Evolutionary conservation across 164 flowering plant genomes (phyloP), one percentile per base, ranked within the genome.

Genomic region (Stephania japonica): DNA sequence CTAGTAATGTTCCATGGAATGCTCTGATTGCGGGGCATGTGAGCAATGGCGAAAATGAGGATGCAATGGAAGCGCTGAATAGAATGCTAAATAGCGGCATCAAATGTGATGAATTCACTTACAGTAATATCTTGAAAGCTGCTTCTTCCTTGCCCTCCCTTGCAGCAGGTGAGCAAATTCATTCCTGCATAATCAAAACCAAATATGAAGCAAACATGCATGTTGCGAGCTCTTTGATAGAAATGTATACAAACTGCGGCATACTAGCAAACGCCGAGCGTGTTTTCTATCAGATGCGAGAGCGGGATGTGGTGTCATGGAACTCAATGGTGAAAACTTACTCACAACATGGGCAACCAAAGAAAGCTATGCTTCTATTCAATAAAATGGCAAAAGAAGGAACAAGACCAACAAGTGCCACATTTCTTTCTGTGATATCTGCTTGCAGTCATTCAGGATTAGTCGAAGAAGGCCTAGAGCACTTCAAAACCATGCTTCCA

Each of bases 1-100:
- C 79, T 26, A 32, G 2, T 32, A 24, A 64, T 50, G 81, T 71
- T n/a, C 59, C 81, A 43, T 81, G 83, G 81, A 81, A 81, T 78
- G 79, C 83, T 2, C 68, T 81, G 9, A 42, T 81, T 25, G 44
- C 71, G 6, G 81, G 81, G 7, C 74, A 66, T 73, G 71, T 76
- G 44, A 59, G 49, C 26, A 70, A 78, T 71, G 77, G 59, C 14
- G 21, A 67, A 69, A 44, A 21, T 16, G 65, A 70, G 75, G 72
- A 81, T 7, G 83, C 81, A 67, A 63, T 81, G 68, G 79, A 78
- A 63, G 66, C 70, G 7, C 75, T 80, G 38, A 27, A 61, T 13
- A 73, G 27, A 71, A 78, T 80, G 80, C 62, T 72, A 8, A 14
- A 26, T 32, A 66, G 66, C 64, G 21, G 43, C 21, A 19, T 72